Evolutionary conservation across 2,329 filamentous ascomycete genomes (phyloP), one percentile per base, ranked within the genome.

Genomic region (Fusarium pilosicola): DNA sequence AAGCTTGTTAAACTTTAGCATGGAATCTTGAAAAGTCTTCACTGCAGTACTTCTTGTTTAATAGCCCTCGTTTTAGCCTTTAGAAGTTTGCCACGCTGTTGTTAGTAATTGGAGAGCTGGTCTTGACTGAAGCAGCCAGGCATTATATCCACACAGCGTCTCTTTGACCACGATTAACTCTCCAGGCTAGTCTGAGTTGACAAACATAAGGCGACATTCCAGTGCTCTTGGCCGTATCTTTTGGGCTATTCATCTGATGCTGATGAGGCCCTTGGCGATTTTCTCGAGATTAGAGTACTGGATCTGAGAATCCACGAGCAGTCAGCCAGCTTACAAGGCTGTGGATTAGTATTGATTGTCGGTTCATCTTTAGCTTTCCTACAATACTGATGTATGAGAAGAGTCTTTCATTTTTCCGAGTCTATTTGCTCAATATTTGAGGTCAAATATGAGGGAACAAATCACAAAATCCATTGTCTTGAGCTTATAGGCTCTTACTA

Each of bases 201-300:
- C n/a, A 13, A 17, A 34, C 0, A 2, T 0, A 17, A 34, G 32
- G 32, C 3, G 12, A 34, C n/a, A 24, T 17, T 12, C 12, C 30
- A 20, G 12, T 10, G 12, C 12, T n/a, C 17, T 24, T 34, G 2
- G 4, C 6, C 3, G 15, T 20, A 34, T 11, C 17, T 10, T 20
- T 11, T 3, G 1, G 17, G n/a, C 22, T 11, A 51, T 24, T 6
- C 1, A 2, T 24, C 30, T 24, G 22, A 24, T 51, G 17, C 17
- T 52, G 17, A 20, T 1, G 48, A 26, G 30, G 3, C 3, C 3
- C 15, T 34, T 18, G 6, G 3, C 17, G 22, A 14, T 12, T 7
- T 24, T 12, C n/a, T 22, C 11, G n/a, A 22, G 7, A 9, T 7
- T 2, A 12, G 17, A 12, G 3, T 2, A 12, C 38, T 5, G 49